Conservation (phyloP, 108 stramenopile genomes). For the Schizochytrium sp. region DNA sequence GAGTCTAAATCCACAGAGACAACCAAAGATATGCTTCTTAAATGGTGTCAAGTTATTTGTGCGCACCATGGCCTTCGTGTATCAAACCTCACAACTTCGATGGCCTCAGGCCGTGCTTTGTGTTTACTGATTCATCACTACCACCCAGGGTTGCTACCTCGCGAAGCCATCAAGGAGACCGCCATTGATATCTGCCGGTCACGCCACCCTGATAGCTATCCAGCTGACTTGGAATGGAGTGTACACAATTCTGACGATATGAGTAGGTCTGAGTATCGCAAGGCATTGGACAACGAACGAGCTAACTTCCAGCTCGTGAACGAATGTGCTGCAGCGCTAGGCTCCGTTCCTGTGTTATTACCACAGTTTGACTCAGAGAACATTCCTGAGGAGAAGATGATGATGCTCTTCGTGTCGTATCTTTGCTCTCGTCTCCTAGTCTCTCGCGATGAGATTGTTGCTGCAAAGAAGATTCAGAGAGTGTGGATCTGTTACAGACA, state of each 20-base stretch:
- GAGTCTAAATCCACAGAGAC: constrained; percentile 71
- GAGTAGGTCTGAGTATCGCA: constrained; percentile 52
- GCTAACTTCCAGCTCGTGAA: constrained; percentile 78
- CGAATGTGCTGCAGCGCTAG: constrained; percentile 78
- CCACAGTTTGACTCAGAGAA: constrained; percentile 79
- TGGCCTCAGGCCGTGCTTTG: constrained; percentile 86
- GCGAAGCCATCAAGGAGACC: constrained; percentile 76
- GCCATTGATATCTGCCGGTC: constrained; percentile 57
- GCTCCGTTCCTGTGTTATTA: constrained; percentile 87
- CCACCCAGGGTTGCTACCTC: constrained; percentile 81
- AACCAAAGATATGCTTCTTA: constrained; percentile 74
- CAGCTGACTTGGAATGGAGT: background rate
- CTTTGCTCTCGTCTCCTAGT: constrained; percentile 87
- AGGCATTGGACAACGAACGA: constrained; percentile 77
- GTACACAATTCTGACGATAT: constrained; percentile 27
- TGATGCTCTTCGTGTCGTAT: constrained; percentile 84
- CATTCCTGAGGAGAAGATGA: constrained; percentile 83
- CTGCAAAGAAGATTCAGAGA: constrained; percentile 69
- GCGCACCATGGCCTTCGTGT: constrained; percentile 80
- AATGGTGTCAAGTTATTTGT: constrained; percentile 87
- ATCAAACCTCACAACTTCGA: constrained; percentile 82
- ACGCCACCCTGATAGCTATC: constrained; percentile 18
- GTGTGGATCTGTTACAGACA: constrained; percentile 61
- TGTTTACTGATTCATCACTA: constrained; percentile 91
- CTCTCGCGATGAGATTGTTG: constrained; percentile 83